Evolutionary conservation across 2,329 filamentous ascomycete species (phyloP), one percentile per base, ranked within the genome.

Genomic region (Pestalotiopsis sp.): DNA sequence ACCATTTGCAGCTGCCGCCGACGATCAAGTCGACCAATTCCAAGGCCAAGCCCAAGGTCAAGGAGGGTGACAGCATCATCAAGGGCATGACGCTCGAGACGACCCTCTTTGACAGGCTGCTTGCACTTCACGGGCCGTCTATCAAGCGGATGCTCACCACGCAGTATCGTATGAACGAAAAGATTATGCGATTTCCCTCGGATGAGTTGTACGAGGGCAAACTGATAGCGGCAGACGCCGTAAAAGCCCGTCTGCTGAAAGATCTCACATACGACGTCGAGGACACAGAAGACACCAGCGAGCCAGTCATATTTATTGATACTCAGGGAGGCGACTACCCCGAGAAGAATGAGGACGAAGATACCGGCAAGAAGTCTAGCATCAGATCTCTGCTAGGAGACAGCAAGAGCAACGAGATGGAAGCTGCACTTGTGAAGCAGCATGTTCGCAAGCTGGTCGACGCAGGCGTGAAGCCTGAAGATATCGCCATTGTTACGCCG

Each of bases 141-240:
- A 94, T 99, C 82, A 98, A 98, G 83, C 87, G 93, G 65, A 97
- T 98, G 93, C 88, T 99, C 27, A 98, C 94, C 4, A 97, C 92
- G 4, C 96, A 99, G 82, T 99, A 99, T 80, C 94, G 96, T 49
- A 99, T 99, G 96, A 94, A 99, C 78, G 92, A 97, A 76, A 90
- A 86, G 66, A 98, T 99, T 75, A 98, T 98, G 95, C 87, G 90
- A 6, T 99, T 98, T 75, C 95, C 96, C 0, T 98, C 95, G 0
- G 88, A 93, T 70, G 91, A 95, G 77, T 85, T 98, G 12, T 99
- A 99, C 81, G 93, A 93, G 70, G 89, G 88, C 2, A 91, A 91
- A 75, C 87, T 99, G 1, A 83, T 95, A 2, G 95, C 96, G 0
- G 94, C 92, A 1, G 93, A 95, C 4, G 84, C 85, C 0, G 96